A percentile compares a stretch with the other conserved stretches of the same genome.
These are phyloP conservation scores for Rutstroemia sp. DNA, from an alignment of 2,329 filamentous ascomycete species.

Conservation along the genomic window DNA sequence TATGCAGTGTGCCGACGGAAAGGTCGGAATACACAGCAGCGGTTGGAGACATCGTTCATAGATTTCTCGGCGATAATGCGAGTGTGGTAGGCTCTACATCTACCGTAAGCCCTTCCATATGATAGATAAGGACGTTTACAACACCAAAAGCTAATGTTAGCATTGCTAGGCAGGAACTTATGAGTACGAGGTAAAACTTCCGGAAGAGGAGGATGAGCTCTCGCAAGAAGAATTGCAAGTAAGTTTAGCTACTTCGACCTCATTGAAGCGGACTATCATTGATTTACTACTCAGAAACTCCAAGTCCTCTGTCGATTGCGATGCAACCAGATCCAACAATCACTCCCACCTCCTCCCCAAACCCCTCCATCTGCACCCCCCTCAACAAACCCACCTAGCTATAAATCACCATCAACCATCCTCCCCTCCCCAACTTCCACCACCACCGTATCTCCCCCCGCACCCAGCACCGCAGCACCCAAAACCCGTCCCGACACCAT, in stretches of 20 bases:
- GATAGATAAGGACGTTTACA: no score
- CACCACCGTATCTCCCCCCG: neutral
- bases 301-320: neutral
- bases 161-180: neutral
- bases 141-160: neutral
- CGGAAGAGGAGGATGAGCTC: neutral
- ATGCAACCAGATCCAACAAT: neutral
- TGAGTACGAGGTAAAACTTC: neutral
- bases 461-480: neutral
- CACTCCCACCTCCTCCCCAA: neutral
- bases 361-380: neutral
- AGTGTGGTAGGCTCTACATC: neutral
- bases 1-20: neutral
- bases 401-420: neutral
- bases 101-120: neutral
- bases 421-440: no score
- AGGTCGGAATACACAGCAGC: neutral
- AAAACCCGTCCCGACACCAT: conserved; percentile 6
- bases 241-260: neutral
- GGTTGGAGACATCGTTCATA: neutral
- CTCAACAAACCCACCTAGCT: neutral
- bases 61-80: neutral
- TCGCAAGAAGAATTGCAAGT: neutral
- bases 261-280: neutral
- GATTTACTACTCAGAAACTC: neutral